phyloP scores from a whole-genome alignment of 805 yeast genomes.

The Starmerella khaoyaiensis region DNA sequence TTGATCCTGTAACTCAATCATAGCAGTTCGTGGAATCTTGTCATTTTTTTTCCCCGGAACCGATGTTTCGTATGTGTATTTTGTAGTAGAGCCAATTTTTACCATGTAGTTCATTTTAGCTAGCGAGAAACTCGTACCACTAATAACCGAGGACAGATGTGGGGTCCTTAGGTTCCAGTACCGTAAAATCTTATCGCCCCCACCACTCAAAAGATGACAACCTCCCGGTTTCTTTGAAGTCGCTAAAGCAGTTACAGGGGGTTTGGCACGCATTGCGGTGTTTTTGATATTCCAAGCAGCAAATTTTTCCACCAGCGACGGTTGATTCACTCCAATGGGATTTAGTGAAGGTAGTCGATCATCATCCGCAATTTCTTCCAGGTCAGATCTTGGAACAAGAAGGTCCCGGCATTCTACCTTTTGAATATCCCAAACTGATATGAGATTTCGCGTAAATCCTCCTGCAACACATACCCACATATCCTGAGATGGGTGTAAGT shows the following conservation, averaged over 20 bases:
- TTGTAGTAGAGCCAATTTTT: conserved; percentile 27
- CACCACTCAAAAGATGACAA: conserved; percentile 22
- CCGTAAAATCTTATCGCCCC: conserved; percentile 26
- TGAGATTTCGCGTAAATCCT: conserved; percentile 46
- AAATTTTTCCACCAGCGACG: conserved; percentile 14
- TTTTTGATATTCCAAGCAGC: conserved; percentile 20
- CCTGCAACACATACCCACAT: conserved; percentile 49
- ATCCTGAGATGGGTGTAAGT: conserved; percentile 34
- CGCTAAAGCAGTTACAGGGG: conserved; percentile 10
- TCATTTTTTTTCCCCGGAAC: conserved; percentile 25
- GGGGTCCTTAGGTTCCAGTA: conserved; percentile 29
- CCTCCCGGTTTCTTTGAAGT: conserved; percentile 4
- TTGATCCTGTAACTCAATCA: conserved; percentile 35
- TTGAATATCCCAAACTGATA: conserved; percentile 67
- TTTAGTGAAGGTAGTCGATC: conserved; percentile 18
- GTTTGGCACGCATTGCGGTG: conserved; percentile 7
- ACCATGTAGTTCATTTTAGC: conserved; percentile 25
- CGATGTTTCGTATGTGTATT: conserved; percentile 32
- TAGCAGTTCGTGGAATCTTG: conserved; percentile 25
- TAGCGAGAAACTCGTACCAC: conserved; percentile 26
- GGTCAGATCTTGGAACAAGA: conserved; percentile 12
- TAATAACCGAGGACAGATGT: conserved; percentile 25
- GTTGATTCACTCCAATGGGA: conserved; percentile 19
- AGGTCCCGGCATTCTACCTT: conserved; percentile 43
- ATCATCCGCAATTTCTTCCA: conserved; percentile 8